A percentile compares a stretch with the other conserved stretches of the same genome.
These are phyloP conservation scores for Leccinellum luteum DNA, from an alignment of 768 basidiomycete genomes.

Conservation along the genomic window DNA sequence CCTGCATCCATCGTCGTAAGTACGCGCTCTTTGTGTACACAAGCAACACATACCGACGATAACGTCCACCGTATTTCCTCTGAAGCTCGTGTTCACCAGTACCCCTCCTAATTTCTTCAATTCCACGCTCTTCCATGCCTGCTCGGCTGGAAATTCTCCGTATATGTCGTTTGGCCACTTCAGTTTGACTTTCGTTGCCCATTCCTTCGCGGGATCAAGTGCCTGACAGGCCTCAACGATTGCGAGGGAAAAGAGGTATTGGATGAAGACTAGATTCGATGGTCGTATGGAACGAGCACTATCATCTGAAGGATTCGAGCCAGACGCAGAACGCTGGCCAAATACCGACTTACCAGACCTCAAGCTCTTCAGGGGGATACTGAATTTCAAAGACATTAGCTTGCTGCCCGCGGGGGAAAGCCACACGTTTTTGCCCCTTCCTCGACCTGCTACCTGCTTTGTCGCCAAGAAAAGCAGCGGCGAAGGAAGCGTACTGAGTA, in stretches of 20 bases:
- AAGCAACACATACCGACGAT: constrained; percentile 66
- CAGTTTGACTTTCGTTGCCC: constrained; percentile 61
- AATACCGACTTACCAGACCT: constrained; percentile 5
- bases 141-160: constrained; percentile 50
- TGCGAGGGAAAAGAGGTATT: constrained; percentile 89
- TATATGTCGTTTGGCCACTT: constrained; percentile 99
- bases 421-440: constrained; percentile 89
- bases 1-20: constrained; percentile 45
- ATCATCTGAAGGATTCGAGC: background rate
- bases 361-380: constrained; percentile 16
- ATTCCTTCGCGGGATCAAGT: constrained; percentile 42
- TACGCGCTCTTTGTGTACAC: background rate
- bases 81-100: constrained; percentile 83
- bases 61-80: constrained; percentile 67
- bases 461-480: constrained; percentile 85
- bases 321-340: background rate
- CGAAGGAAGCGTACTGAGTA: constrained; percentile 66
- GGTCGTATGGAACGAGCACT: constrained; percentile 24
- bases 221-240: constrained; percentile 80
- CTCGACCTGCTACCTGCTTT: constrained; percentile 83
- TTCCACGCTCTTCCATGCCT: constrained; percentile 32
- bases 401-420: constrained; percentile 89
- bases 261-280: constrained; percentile 81
- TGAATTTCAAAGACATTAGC: constrained; percentile 47
- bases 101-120: constrained; percentile 87